These are phyloP conservation scores for Flaveria linearis DNA, from an alignment of 129 eudicot species.

Conservation along the genomic window DNA sequence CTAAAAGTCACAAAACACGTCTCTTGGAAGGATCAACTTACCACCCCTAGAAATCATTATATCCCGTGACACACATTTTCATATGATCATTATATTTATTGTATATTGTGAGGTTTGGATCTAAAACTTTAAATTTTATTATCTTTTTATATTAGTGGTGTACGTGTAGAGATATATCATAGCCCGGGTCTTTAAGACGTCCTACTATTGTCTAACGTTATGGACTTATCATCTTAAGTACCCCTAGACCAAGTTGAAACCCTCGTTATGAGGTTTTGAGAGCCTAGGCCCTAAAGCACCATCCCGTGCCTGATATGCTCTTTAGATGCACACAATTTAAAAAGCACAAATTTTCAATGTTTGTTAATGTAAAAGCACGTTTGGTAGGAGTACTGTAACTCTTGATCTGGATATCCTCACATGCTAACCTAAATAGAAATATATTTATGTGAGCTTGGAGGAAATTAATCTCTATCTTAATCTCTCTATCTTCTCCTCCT, in stretches of 20 bases:
- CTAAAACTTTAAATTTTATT: neutral
- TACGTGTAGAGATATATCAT: too few relatives aligned
- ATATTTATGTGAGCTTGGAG: neutral
- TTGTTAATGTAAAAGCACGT: neutral
- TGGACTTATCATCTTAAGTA: neutral
- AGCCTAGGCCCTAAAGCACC: neutral
- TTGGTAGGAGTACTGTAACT: neutral
- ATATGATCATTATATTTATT: neutral
- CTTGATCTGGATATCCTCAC: neutral
- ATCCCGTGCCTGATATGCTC: neutral
- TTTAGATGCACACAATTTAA: neutral
- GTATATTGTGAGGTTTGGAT: neutral
- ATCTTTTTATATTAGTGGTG: too few relatives aligned
- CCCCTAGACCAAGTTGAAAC: neutral
- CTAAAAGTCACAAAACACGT: conserved; percentile 47
- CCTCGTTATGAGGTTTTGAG: neutral
- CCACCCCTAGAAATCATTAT: conserved; percentile 18
- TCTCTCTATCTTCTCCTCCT: neutral
- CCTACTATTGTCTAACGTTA: neutral
- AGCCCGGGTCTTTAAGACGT: neutral
- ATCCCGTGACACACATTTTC: conserved; percentile 17
- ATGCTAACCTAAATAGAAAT: neutral
- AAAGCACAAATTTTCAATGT: too few relatives aligned
- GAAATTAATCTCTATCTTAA: neutral
- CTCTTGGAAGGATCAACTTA: conserved; percentile 34